Evolutionary conservation across 2,329 filamentous ascomycete genomes (phyloP), one percentile per base, ranked within the genome.

Genomic region (Fusarium mexicanum): DNA sequence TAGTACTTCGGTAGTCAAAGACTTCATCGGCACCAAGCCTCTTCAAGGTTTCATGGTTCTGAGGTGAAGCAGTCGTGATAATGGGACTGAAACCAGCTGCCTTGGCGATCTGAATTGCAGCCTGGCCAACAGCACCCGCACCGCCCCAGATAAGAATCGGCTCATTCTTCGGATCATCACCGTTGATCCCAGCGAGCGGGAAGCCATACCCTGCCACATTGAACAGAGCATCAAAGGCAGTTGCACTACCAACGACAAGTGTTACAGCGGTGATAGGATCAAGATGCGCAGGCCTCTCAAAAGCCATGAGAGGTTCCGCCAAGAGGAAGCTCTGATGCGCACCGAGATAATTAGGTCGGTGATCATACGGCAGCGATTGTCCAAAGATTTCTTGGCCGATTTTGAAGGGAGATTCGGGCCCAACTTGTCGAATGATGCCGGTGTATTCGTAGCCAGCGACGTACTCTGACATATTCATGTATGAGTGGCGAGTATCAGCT

Each of bases 261-360:
- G 67, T 64, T 0, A 47, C 59, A 4, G 66, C 66, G 5, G 58
- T 69, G 8, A 64, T 13, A 1, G 65, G 64, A 12, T 64, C 48
- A 9, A 69, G 65, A 29, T 69, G 51, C 5, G 10, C 16, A 8
- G 65, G 65, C 3, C 67, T 24, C 10, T 31, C 17, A 16, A 64
- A 69, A 8, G 65, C 24, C 59, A 64, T 64, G 2, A 70, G 46
- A 0, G 40, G 17, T 3, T 75, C 73, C 1, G 73, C 70, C 3
- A 75, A n/a, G 1, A 75, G 59, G 18, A 51, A 61, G 3, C 58
- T 63, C 8, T 75, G 73, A n/a, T 75, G 73, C 0, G 73, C 67
- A 2, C 73, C 73, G 6, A 74, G 48, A 2, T 73, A 29, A 8
- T 64, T 46, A 0, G 71, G 72, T 2, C 72, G 70, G 1, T 29